Evolutionary conservation across 2,329 filamentous ascomycete genomes (phyloP), one percentile per base, ranked within the genome.

Genomic region (Pseudogymnoascus verrucosus): DNA sequence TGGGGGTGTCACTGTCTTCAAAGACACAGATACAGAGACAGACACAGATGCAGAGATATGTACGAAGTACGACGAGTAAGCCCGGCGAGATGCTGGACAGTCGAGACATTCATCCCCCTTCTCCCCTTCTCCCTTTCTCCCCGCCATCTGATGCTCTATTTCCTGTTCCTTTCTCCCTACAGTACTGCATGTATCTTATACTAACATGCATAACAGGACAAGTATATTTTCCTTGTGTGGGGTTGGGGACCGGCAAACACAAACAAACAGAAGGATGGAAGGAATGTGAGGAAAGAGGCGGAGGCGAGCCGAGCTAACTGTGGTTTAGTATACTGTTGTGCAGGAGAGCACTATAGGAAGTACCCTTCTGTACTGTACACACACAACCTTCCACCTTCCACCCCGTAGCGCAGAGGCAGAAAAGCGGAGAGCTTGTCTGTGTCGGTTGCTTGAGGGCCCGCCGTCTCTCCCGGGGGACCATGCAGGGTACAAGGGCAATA

Each of bases 401-500:
- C 47, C n/a, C 47, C 26, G n/a, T 54, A 54, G 26, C 26, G 47
- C 47, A 54, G 47, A 54, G 26, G 26, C 47, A 54, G 47, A 54
- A 54, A 54, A 54, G 47, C 47, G 47, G 47, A 54, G 47, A 54
- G 47, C 47, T 54, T 54, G 47, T 54, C 44, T 31, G 47, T 5
- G 23, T 54, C 47, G 47, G 47, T 54, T 54, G 26, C 47, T 54
- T 51, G 8, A 16, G 23, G 47, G 47, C 47, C 47, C 47, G 47
- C 47, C 47, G 26, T 54, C 47, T 19, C 26, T 54, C 47, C 47
- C 47, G 47, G 47, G 16, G 26, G 26, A 54, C 26, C 26, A 54
- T 54, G 47, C 47, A 54, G 47, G 47, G 47, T 54, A 54, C 47
- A 54, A 54, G 31, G 10, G 31, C 47, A 54, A 34, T 54, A 54